Evolutionary conservation across 495 filamentous ascomycete species (phyloP).

Genomic region (Penicillium egyptiacum): DNA sequence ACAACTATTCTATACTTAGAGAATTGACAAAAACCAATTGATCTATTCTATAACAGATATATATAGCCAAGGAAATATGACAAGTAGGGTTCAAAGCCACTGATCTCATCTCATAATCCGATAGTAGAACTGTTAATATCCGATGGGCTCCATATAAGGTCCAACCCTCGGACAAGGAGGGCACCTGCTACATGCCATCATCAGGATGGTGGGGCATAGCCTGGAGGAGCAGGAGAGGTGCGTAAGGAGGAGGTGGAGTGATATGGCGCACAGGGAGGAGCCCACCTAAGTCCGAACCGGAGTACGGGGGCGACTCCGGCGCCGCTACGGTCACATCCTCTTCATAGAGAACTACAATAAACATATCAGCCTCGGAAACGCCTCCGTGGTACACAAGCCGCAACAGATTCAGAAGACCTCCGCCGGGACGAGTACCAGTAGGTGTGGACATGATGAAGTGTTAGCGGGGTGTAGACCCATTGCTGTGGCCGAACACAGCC

Average conservation of each 20-base stretch:
- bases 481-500: neutral
- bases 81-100: neutral
- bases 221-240: neutral
- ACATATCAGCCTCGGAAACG: neutral
- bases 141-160: neutral
- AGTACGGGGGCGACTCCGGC: neutral
- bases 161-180: neutral
- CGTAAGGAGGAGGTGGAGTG: neutral
- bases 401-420: neutral
- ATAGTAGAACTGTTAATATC: neutral
- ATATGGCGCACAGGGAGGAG: neutral
- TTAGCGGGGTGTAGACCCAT: neutral
- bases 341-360: neutral
- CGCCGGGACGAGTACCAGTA: neutral
- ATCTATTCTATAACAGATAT: neutral
- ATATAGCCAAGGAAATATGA: neutral
- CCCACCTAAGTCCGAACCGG: neutral
- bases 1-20: neutral
- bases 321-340: neutral
- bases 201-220: neutral
- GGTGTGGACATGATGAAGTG: neutral
- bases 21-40: neutral
- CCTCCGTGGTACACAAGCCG: neutral
- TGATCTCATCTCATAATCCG: neutral
- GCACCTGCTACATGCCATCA: neutral